These are phyloP conservation scores for Teratosphaeria epicoccoides DNA, from an alignment of 2,329 filamentous ascomycete genomes.

Conservation along the genomic window DNA sequence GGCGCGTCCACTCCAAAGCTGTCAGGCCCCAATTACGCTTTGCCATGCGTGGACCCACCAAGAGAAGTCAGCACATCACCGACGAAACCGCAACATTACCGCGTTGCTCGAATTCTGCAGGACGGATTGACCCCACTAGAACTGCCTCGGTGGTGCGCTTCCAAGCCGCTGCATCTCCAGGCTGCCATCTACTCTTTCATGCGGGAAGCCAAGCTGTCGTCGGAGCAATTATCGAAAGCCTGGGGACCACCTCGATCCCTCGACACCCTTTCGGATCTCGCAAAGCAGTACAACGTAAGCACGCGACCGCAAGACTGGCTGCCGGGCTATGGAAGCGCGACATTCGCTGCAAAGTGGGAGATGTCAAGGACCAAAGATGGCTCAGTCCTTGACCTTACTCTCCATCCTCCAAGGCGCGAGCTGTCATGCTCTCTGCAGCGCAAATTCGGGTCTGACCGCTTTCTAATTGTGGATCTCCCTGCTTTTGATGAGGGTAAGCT, in stretches of 20 bases:
- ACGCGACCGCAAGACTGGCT: slow-evolving; percentile 6
- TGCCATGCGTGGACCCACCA: background rate
- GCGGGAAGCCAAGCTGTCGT: slow-evolving; percentile 7
- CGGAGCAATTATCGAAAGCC: slow-evolving; percentile 3
- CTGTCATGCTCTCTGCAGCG: slow-evolving; percentile 18
- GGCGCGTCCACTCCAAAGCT: background rate
- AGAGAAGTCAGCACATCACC: background rate
- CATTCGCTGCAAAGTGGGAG: background rate
- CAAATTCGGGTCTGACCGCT: slow-evolving; percentile 28
- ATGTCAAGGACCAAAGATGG: slow-evolving; percentile 5
- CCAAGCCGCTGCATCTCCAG: slow-evolving; percentile 10
- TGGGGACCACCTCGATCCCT: slow-evolving; percentile 7
- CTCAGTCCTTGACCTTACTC: slow-evolving; percentile 13
- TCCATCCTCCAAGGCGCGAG: slow-evolving; percentile 14
- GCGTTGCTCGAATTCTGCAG: slow-evolving; percentile 2
- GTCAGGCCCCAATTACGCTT: background rate
- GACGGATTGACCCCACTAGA: slow-evolving; percentile 9
- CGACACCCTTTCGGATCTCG: slow-evolving; percentile 7
- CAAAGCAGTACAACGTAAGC: background rate
- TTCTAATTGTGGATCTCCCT: slow-evolving; percentile 32
- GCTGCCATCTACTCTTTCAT: slow-evolving; percentile 16
- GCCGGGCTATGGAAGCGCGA: slow-evolving; percentile 5
- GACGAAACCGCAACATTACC: background rate
- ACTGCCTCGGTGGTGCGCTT: slow-evolving; percentile 7
- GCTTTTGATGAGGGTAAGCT: slow-evolving; percentile 12